Evolutionary conservation across 257 asterid species (phyloP).

Genomic region (Solanum clarkiae): DNA sequence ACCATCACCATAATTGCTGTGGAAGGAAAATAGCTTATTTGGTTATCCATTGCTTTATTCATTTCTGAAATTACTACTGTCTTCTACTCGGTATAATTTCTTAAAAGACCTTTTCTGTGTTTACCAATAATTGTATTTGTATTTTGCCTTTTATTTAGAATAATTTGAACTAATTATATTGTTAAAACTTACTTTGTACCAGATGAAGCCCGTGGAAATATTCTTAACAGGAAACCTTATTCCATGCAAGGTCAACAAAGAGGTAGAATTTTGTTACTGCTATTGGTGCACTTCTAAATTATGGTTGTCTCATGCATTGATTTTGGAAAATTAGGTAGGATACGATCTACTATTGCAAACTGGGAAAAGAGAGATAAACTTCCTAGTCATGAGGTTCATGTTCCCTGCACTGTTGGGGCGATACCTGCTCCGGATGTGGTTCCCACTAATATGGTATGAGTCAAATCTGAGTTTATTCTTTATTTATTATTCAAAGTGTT

Average conservation of each 20-base stretch:
- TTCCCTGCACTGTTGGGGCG: conserved; percentile 47
- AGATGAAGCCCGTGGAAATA: conserved; percentile 47
- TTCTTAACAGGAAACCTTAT: conserved; percentile 36
- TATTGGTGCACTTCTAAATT: background rate
- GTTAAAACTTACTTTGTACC: background rate
- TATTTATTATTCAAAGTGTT: background rate
- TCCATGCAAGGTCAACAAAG: conserved; percentile 45
- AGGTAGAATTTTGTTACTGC: conserved; percentile 30
- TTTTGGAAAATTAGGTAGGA: conserved; percentile 32
- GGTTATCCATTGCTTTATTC: background rate
- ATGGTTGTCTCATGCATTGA: conserved; percentile 4
- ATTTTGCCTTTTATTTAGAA: background rate
- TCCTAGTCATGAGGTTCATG: conserved; percentile 30
- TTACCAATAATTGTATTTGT: background rate
- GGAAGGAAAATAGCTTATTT: background rate
- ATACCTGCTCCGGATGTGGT: conserved; percentile 22
- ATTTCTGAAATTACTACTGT: background rate
- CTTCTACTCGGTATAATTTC: background rate
- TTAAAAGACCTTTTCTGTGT: background rate
- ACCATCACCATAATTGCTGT: background rate
- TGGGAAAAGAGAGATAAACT: conserved; percentile 70
- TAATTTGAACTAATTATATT: background rate
- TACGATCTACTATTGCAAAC: conserved; percentile 31
- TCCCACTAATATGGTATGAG: conserved; percentile 14
- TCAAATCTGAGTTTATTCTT: background rate